phyloP scores from a whole-genome alignment of 768 basidiomycete genomes.

The Gymnopilus dilepis region DNA sequence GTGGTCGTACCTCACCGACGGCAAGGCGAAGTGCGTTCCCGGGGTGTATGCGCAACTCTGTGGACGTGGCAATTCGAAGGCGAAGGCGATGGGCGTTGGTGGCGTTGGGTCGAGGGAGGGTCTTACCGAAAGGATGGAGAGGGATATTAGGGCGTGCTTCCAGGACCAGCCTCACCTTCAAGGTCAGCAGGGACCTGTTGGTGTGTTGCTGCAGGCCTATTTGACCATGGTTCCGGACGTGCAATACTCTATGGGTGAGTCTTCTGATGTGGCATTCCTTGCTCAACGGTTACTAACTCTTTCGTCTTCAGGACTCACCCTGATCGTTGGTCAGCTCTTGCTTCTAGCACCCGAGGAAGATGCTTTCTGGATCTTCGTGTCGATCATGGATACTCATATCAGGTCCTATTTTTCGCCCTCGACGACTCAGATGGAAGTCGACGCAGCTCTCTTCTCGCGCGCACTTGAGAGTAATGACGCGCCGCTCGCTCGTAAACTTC shows the following conservation, averaged over 20 bases:
- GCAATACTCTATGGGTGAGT: slow-evolving; percentile 65
- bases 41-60: slow-evolving; percentile 70
- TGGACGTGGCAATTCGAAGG: slow-evolving; percentile 26
- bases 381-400: slow-evolving; percentile 85
- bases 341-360: slow-evolving; percentile 85
- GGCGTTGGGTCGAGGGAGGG: slow-evolving; percentile 50
- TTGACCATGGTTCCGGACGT: slow-evolving; percentile 87
- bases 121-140: slow-evolving; percentile 58
- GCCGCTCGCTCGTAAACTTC: slow-evolving; percentile 65
- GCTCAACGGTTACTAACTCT: not conserved
- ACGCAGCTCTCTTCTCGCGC: slow-evolving; percentile 70
- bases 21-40: slow-evolving; percentile 70
- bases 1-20: slow-evolving; percentile 82
- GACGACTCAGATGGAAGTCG: slow-evolving; percentile 71
- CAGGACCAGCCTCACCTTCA: slow-evolving; percentile 62
- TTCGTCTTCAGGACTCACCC: slow-evolving; percentile 58
- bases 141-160: slow-evolving; percentile 60
- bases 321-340: slow-evolving; percentile 74
- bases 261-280: not conserved
- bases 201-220: slow-evolving; percentile 72
- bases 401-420: slow-evolving; percentile 72
- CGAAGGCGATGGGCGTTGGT: not conserved
- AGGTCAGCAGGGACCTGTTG: slow-evolving; percentile 58
- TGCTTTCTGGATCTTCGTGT: slow-evolving; percentile 90
- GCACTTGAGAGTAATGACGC: slow-evolving; percentile 71